phyloP scores from a whole-genome alignment of 345 rosid genomes.

The Brassica incana region DNA sequence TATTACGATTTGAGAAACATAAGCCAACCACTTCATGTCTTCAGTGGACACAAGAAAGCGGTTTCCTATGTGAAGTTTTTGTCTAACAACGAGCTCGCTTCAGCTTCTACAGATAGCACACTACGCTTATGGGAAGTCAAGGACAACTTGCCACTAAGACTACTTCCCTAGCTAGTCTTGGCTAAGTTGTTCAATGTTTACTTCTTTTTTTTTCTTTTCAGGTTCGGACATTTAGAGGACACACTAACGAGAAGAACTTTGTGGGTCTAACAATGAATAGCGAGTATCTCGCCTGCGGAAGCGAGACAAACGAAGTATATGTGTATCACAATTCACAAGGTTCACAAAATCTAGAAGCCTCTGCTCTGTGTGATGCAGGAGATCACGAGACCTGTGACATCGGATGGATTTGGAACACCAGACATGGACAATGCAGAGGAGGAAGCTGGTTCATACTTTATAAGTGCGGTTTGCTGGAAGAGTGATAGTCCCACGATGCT shows the following conservation, averaged over 20 bases:
- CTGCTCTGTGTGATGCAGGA: conserved; percentile 53
- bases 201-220: conserved; percentile 25
- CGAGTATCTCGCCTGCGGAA: conserved; percentile 90
- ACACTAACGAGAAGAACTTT: conserved; percentile 95
- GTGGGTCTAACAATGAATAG: conserved; percentile 88
- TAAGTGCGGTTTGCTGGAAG: conserved; percentile 98
- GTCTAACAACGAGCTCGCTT: conserved; percentile 91
- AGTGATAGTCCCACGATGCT: conserved; percentile 93
- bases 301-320: conserved; percentile 93
- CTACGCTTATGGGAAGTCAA: conserved; percentile 94
- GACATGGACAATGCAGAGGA: conserved; percentile 87
- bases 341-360: conserved; percentile 19
- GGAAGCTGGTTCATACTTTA: conserved; percentile 81
- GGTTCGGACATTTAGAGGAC: conserved; percentile 90
- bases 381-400: conserved; percentile 74
- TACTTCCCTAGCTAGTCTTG: neutral
- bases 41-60: conserved; percentile 87
- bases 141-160: conserved; percentile 69
- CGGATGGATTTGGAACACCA: conserved; percentile 87
- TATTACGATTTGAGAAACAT: conserved; percentile 85
- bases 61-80: conserved; percentile 96
- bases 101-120: conserved; percentile 97
- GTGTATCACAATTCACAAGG: conserved; percentile 99
- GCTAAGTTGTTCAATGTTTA: conserved; percentile 5
- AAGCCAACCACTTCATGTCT: conserved; percentile 85